phyloP scores from a whole-genome alignment of 441 rosid species.

The Bruguiera hainesii region DNA sequence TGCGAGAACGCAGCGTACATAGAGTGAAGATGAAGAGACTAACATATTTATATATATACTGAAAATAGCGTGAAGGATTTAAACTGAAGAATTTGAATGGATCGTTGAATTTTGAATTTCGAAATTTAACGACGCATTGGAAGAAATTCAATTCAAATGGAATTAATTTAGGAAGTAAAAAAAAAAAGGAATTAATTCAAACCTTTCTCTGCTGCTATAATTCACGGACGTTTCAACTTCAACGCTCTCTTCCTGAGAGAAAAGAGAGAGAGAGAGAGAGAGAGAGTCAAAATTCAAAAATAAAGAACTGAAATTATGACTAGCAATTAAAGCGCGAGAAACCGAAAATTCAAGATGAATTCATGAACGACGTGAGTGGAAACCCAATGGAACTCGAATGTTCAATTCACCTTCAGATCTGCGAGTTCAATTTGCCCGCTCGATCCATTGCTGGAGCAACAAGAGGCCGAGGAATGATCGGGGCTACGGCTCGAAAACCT shows the following conservation, averaged over 20 bases:
- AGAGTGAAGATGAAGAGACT: not conserved
- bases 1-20: slow-evolving; percentile 10
- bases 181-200: not conserved
- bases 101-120: slow-evolving; percentile 28
- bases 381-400: not conserved
- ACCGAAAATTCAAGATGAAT: slow-evolving; percentile 29
- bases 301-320: slow-evolving; percentile 18
- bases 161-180: not conserved
- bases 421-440: slow-evolving; percentile 34
- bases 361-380: slow-evolving; percentile 1
- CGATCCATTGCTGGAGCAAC: slow-evolving; percentile 66
- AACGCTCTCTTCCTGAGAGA: slow-evolving; percentile 48
- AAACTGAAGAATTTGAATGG: slow-evolving; percentile 25
- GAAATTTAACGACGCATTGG: slow-evolving; percentile 18
- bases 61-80: slow-evolving; percentile 2
- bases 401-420: slow-evolving; percentile 62
- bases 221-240: slow-evolving; percentile 59
- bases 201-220: slow-evolving; percentile 44
- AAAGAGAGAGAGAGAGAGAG: slow-evolving; percentile 9
- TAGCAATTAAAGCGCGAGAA: slow-evolving; percentile 34
- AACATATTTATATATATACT: not conserved
- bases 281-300: slow-evolving; percentile 17
- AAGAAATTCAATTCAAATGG: not conserved
- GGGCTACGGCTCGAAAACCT: slow-evolving; percentile 30
- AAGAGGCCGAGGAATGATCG: slow-evolving; percentile 42